phyloP scores from a whole-genome alignment of 2,329 filamentous ascomycete species.

The Arthroderma sp. region DNA sequence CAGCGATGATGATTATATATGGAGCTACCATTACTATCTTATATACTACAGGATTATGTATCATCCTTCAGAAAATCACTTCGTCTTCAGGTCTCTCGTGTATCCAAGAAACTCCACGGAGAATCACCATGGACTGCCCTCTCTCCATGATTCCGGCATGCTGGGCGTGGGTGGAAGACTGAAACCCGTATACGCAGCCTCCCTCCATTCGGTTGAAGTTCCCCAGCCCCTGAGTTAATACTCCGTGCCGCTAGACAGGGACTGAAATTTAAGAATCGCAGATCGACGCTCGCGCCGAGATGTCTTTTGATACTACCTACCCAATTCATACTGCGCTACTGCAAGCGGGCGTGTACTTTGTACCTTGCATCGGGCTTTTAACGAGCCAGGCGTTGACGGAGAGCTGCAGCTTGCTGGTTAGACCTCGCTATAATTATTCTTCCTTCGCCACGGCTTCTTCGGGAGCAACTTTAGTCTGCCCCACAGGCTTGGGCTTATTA shows the following conservation, averaged over 20 bases:
- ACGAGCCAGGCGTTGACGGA: not conserved
- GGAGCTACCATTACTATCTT: too few species aligned
- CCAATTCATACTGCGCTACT: not conserved
- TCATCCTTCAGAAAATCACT: too few species aligned
- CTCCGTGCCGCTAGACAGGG: not conserved
- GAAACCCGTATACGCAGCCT: not conserved
- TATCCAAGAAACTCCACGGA: too few species aligned
- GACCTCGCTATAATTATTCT: not conserved
- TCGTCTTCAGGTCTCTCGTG: not conserved
- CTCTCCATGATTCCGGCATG: not conserved
- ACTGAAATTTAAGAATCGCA: not conserved
- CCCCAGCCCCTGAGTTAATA: not conserved
- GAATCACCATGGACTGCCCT: not conserved
- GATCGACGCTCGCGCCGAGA: not conserved
- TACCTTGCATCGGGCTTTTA: not conserved
- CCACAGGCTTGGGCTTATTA: not conserved
- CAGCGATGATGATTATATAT: too few species aligned
- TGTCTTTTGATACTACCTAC: not conserved
- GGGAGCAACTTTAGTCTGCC: not conserved
- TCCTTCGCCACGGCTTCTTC: not conserved
- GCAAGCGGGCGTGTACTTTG: not conserved
- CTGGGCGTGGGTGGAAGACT: not conserved
- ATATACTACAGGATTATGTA: too few species aligned
- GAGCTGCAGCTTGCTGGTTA: not conserved
- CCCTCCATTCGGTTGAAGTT: too few species aligned